phyloP scores from a whole-genome alignment of 2,329 filamentous ascomycete species.

The Botryotinia calthae region DNA sequence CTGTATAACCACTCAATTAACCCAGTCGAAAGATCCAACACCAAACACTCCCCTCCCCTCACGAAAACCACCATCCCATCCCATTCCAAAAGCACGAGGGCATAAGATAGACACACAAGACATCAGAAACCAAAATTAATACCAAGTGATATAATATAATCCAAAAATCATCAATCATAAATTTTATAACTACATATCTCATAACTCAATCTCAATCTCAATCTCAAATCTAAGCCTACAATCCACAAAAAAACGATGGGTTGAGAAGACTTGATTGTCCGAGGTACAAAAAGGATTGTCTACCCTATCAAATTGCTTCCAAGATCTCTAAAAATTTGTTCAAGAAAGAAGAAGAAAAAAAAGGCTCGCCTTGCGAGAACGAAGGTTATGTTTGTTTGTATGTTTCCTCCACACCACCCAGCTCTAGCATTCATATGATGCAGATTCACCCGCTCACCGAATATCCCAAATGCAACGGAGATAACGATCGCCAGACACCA shows the following conservation, averaged over 20 bases:
- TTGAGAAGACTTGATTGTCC: not conserved
- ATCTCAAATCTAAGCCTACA: too few relatives aligned
- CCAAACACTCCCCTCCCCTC: too few relatives aligned
- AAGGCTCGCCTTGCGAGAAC: conserved; percentile 13
- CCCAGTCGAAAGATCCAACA: too few relatives aligned
- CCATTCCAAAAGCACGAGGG: too few relatives aligned
- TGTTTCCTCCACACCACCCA: not conserved
- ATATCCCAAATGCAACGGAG: not conserved
- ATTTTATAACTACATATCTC: not conserved
- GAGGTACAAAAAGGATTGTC: not conserved
- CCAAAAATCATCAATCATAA: not conserved
- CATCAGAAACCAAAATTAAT: too few relatives aligned
- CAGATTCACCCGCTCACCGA: too few relatives aligned
- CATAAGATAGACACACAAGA: too few relatives aligned
- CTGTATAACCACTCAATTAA: too few relatives aligned
- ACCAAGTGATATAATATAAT: too few relatives aligned
- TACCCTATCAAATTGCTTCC: not conserved
- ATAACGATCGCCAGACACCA: not conserved
- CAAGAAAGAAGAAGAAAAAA: not conserved
- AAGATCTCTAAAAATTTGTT: not conserved
- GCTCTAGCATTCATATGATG: not conserved
- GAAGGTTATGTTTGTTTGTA: not conserved
- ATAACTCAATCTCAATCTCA: too few relatives aligned
- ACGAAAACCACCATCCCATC: too few relatives aligned
- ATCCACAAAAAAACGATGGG: not conserved